Percentiles rank a stretch among this genome's conserved stretches.
phyloP scores from a whole-genome alignment of 495 filamentous ascomycete genomes.

The Bacidia gigantensis region DNA sequence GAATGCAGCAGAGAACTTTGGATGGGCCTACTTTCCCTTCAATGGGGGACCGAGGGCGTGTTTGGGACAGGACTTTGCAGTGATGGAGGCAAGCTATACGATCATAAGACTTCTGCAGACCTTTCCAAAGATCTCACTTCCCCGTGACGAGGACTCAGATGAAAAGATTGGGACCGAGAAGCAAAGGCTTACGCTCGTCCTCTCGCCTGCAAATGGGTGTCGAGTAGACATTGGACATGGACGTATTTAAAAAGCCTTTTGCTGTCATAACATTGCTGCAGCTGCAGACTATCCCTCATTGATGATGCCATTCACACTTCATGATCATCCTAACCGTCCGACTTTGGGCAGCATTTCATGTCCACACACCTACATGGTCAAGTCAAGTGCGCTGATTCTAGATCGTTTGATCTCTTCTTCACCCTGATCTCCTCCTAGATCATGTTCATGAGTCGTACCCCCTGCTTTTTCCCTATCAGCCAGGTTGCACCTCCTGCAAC shows the following conservation, averaged over 20 bases:
- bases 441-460: too few relatives aligned
- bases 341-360: too few relatives aligned
- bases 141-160: neutral
- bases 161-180: constrained; percentile 9
- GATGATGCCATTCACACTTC: too few relatives aligned
- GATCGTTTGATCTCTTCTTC: too few relatives aligned
- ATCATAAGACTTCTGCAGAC: constrained; percentile 33
- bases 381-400: too few relatives aligned
- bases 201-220: constrained; percentile 18
- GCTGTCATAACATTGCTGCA: too few relatives aligned
- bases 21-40: constrained; percentile 57
- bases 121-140: constrained; percentile 22
- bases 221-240: constrained; percentile 7
- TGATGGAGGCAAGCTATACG: constrained; percentile 35
- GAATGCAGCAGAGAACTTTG: constrained; percentile 12
- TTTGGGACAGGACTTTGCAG: constrained; percentile 37
- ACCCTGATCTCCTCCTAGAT: too few relatives aligned
- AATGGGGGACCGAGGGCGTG: constrained; percentile 41
- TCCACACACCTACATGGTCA: too few relatives aligned
- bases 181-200: constrained; percentile 13
- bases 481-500: neutral
- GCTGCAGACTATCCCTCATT: too few relatives aligned
- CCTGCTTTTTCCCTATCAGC: neutral
- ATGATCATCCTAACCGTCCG: too few relatives aligned
- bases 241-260: too few relatives aligned